Conservation (phyloP, 495 filamentous ascomycete species). For the Durotheca rogersii region DNA sequence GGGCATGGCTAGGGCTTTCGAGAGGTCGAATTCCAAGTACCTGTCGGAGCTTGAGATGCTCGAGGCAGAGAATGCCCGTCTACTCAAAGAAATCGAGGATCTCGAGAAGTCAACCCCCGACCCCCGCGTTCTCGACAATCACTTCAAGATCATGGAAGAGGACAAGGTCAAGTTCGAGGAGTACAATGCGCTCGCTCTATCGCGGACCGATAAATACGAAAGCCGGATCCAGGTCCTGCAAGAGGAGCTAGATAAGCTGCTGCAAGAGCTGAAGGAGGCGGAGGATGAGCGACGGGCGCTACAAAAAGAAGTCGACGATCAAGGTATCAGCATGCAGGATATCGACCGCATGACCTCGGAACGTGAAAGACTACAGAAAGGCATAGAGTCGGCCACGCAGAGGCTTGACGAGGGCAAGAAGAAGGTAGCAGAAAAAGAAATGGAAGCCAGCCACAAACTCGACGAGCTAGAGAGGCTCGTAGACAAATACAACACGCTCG, state of each 20-base stretch:
- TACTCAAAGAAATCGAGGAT: constrained; percentile 82
- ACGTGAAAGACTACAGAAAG: constrained; percentile 84
- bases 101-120: constrained; percentile 82
- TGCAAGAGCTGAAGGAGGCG: constrained; percentile 71
- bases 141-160: constrained; percentile 82
- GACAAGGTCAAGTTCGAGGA: constrained; percentile 90
- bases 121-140: constrained; percentile 75
- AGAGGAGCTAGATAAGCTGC: constrained; percentile 75
- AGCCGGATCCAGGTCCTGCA: constrained; percentile 71
- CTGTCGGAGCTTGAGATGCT: constrained; percentile 76
- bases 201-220: constrained; percentile 81
- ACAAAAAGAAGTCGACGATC: constrained; percentile 81
- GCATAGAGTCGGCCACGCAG: constrained; percentile 68
- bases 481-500: constrained; percentile 87
- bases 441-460: constrained; percentile 76
- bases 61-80: constrained; percentile 74
- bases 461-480: constrained; percentile 86
- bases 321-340: constrained; percentile 92
- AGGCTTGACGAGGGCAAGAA: constrained; percentile 80
- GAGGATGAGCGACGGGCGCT: constrained; percentile 78
- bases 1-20: constrained; percentile 86
- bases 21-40: constrained; percentile 75
- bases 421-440: constrained; percentile 78
- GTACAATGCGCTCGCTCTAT: constrained; percentile 78
- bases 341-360: constrained; percentile 98